Conservation (phyloP, 768 basidiomycete species). For the Tulasnella sp. region DNA sequence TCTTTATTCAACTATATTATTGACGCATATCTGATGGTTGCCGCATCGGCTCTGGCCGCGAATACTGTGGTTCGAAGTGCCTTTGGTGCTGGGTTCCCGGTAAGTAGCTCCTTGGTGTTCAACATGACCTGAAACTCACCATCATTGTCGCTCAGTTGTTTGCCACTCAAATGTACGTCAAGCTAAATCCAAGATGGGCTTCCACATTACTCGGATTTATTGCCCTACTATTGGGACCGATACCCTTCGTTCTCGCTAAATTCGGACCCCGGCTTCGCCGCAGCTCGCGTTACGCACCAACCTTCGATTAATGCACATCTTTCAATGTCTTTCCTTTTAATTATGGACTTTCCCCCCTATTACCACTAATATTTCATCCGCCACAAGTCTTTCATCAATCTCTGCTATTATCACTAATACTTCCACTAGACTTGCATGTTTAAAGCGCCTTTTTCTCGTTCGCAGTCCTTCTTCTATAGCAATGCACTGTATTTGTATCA, state of each 20-base stretch:
- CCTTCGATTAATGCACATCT: slow-evolving; percentile 12
- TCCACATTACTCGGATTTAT: slow-evolving; percentile 27
- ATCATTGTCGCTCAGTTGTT: slow-evolving; percentile 25
- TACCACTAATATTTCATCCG: no score
- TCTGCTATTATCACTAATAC: no score
- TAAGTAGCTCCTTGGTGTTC: slow-evolving; percentile 8
- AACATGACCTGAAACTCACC: background rate
- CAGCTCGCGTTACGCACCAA: slow-evolving; percentile 11
- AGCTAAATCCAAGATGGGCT: slow-evolving; percentile 29
- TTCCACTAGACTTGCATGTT: no score
- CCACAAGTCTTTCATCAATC: no score
- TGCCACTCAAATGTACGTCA: slow-evolving; percentile 28
- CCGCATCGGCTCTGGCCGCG: slow-evolving; percentile 30
- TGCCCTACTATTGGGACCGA: slow-evolving; percentile 23
- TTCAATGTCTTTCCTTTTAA: no score
- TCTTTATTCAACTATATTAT: slow-evolving; percentile 27
- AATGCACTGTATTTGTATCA: no score
- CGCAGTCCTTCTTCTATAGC: no score
- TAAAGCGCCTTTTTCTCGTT: no score
- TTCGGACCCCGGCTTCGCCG: slow-evolving; percentile 11
- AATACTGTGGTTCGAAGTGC: slow-evolving; percentile 22
- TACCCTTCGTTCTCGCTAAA: slow-evolving; percentile 20
- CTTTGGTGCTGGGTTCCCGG: slow-evolving; percentile 18
- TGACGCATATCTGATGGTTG: slow-evolving; percentile 29
- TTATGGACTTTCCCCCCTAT: no score